Evolutionary conservation across 2,329 filamentous ascomycete species (phyloP).

Genomic region (Xylariaceae sp.): DNA sequence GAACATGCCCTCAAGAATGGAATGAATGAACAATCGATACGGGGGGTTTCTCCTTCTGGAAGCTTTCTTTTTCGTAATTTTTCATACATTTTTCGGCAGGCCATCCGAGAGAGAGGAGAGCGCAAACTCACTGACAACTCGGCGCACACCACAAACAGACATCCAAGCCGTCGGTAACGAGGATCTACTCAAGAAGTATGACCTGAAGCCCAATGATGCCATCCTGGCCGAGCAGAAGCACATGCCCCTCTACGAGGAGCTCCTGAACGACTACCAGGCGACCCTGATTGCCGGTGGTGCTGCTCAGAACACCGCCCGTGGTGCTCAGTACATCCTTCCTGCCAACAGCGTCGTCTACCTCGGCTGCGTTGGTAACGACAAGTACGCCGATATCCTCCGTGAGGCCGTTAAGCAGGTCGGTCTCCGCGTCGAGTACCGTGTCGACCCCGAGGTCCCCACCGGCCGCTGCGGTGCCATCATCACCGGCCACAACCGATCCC

Average conservation of each 20-base stretch:
- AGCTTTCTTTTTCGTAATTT: background rate
- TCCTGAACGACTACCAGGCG: constrained; percentile 85
- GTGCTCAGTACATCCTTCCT: constrained; percentile 91
- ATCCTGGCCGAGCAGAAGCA: constrained; percentile 95
- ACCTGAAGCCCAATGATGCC: constrained; percentile 90
- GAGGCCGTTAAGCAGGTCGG: constrained; percentile 84
- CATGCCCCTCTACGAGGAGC: constrained; percentile 82
- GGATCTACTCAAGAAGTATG: constrained; percentile 85
- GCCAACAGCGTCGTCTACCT: constrained; percentile 88
- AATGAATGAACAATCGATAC: background rate
- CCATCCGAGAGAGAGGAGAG: background rate
- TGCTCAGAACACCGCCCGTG: constrained; percentile 94
- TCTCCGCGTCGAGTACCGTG: constrained; percentile 88
- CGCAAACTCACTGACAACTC: constrained; percentile 10
- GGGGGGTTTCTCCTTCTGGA: background rate
- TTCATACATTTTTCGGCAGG: background rate
- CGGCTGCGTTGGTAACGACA: constrained; percentile 90
- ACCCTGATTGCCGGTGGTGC: constrained; percentile 95
- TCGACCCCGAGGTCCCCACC: constrained; percentile 77
- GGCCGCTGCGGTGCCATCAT: constrained; percentile 96
- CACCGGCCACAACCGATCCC: constrained; percentile 89
- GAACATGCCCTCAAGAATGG: background rate
- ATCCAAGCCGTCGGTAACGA: constrained; percentile 85
- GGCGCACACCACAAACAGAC: constrained; percentile 48
- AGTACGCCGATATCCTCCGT: constrained; percentile 83